These are phyloP conservation scores for Dryas octopetala DNA, from an alignment of 306 rosid species.

Conservation along the genomic window DNA sequence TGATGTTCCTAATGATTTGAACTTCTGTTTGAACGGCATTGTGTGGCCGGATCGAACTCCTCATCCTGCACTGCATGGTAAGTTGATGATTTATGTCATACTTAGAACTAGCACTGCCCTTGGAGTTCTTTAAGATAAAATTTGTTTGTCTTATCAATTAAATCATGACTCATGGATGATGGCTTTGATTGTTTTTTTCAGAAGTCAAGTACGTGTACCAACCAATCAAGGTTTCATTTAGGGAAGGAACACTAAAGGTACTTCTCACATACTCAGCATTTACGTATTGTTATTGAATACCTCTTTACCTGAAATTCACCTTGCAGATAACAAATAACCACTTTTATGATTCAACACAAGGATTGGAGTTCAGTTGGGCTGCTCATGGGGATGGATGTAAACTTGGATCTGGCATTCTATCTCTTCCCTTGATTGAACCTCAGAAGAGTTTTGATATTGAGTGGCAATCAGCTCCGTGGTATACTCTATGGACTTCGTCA, in stretches of 20 bases:
- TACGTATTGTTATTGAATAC: constrained; percentile 10
- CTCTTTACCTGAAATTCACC: constrained; percentile 19
- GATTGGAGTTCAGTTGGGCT: constrained; percentile 76
- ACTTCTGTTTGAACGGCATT: constrained; percentile 86
- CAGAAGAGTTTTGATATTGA: constrained; percentile 54
- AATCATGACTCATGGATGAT: not conserved
- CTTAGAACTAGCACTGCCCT: not conserved
- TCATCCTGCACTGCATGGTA: constrained; percentile 91
- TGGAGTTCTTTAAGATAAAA: not conserved
- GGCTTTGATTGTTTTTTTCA: constrained; percentile 45
- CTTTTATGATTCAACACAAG: constrained; percentile 74
- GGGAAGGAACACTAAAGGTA: constrained; percentile 64
- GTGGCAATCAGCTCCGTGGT: constrained; percentile 78
- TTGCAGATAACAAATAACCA: constrained; percentile 68
- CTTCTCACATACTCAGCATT: constrained; percentile 16
- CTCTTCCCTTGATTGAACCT: constrained; percentile 61
- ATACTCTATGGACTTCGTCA: constrained; percentile 60
- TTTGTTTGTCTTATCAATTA: constrained; percentile 1
- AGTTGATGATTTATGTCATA: constrained; percentile 19
- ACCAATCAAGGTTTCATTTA: constrained; percentile 70
- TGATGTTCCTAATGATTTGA: constrained; percentile 80
- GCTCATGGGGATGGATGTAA: constrained; percentile 69
- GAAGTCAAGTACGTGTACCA: constrained; percentile 87
- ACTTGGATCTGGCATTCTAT: constrained; percentile 67
- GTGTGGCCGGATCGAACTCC: constrained; percentile 86